These are phyloP conservation scores for Phytopythium delawarense DNA, from an alignment of 352 stramenopile species.

Conservation along the genomic window DNA sequence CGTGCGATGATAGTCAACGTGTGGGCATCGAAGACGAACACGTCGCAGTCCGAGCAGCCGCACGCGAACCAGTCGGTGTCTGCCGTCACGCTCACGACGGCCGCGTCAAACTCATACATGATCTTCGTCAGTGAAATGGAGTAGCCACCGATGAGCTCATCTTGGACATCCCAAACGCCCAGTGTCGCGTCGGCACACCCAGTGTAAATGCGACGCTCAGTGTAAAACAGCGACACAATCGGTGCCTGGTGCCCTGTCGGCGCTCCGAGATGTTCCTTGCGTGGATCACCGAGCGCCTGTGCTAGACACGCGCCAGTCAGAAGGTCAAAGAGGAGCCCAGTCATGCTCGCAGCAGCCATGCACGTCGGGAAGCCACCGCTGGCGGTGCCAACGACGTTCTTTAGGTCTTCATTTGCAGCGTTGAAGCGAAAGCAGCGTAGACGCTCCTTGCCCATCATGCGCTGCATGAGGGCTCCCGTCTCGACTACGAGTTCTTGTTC, in stretches of 20 bases:
- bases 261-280: slow-evolving; percentile 59
- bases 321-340: slow-evolving; percentile 57
- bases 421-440: slow-evolving; percentile 78
- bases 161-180: slow-evolving; percentile 61
- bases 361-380: slow-evolving; percentile 65
- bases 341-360: slow-evolving; percentile 42
- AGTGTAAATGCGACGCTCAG: slow-evolving; percentile 61
- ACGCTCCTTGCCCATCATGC: slow-evolving; percentile 51
- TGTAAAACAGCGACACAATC: slow-evolving; percentile 64
- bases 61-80: slow-evolving; percentile 52
- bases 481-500: slow-evolving; percentile 64
- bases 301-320: slow-evolving; percentile 59
- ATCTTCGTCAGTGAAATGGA: slow-evolving; percentile 41
- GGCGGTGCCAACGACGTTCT: slow-evolving; percentile 66
- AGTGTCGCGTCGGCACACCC: slow-evolving; percentile 59
- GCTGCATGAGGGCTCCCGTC: slow-evolving; percentile 70
- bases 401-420: slow-evolving; percentile 58
- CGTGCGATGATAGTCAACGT: slow-evolving; percentile 39
- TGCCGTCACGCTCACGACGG: slow-evolving; percentile 62
- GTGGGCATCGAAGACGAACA: slow-evolving; percentile 58
- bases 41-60: slow-evolving; percentile 61
- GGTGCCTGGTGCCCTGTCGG: slow-evolving; percentile 58
- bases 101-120: slow-evolving; percentile 65
- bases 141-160: slow-evolving; percentile 46
- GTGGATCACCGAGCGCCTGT: slow-evolving; percentile 55